phyloP scores from a whole-genome alignment of 2,329 filamentous ascomycete genomes.

The Madurella mycetomatis region DNA sequence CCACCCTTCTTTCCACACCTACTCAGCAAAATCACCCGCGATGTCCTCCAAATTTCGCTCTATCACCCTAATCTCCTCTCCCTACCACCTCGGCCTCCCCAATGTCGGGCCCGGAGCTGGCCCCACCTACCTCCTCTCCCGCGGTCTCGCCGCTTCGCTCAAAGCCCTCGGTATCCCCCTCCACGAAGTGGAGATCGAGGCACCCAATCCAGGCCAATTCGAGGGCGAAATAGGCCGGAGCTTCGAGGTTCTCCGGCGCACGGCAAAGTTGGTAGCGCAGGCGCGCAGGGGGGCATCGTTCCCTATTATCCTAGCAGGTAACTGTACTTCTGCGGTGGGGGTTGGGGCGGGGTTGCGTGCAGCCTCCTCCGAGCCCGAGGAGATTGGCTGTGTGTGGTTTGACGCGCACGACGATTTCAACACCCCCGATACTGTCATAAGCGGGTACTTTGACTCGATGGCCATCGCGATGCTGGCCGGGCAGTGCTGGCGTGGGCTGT shows the following conservation, averaged over 20 bases:
- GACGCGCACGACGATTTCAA: conserved; percentile 42
- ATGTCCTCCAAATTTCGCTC: conserved; percentile 10
- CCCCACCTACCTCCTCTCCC: conserved; percentile 30
- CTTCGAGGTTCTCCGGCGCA: conserved; percentile 38
- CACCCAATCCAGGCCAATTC: conserved; percentile 30
- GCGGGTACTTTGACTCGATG: conserved; percentile 37
- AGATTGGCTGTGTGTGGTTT: conserved; percentile 37
- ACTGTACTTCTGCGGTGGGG: conserved; percentile 36
- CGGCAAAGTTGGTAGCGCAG: conserved; percentile 30
- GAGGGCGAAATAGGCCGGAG: conserved; percentile 38
- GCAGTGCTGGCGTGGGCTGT: conserved; percentile 25
- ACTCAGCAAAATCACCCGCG: not conserved
- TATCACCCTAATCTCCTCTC: conserved; percentile 35
- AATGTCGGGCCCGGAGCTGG: conserved; percentile 33
- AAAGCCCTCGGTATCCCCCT: conserved; percentile 25
- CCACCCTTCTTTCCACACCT: too few relatives aligned
- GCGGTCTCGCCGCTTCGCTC: conserved; percentile 29
- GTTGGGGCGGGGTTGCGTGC: conserved; percentile 33
- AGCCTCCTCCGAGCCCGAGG: conserved; percentile 5
- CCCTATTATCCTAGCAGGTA: conserved; percentile 37
- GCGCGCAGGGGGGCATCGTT: conserved; percentile 30
- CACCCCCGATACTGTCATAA: conserved; percentile 32
- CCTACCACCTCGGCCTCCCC: conserved; percentile 37
- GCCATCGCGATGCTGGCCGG: conserved; percentile 35
- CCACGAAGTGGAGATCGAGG: conserved; percentile 24